These are phyloP conservation scores for Yamadazyma taylorii DNA, from an alignment of 1,139 yeast genomes.

Conservation along the genomic window DNA sequence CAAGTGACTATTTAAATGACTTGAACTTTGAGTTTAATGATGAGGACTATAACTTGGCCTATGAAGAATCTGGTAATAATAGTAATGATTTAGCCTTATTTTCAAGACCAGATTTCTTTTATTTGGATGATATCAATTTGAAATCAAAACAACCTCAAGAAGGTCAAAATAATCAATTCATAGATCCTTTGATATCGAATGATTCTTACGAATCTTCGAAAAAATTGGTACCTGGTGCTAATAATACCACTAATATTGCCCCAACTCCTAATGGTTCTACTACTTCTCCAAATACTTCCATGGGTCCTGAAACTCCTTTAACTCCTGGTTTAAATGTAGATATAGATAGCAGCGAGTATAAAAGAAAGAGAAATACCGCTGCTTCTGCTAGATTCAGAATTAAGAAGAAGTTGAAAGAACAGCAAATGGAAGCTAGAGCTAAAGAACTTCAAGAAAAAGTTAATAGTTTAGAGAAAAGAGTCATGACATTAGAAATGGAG, in stretches of 20 bases:
- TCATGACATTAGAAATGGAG: slow-evolving; percentile 59
- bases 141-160: too few relatives aligned
- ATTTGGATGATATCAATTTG: slow-evolving; percentile 32
- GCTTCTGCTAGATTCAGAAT: slow-evolving; percentile 80
- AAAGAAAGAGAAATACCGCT: slow-evolving; percentile 74
- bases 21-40: slow-evolving; percentile 37
- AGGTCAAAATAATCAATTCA: neutral
- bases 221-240: neutral
- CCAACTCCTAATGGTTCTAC: neutral
- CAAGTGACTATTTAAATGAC: slow-evolving; percentile 44
- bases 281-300: too few relatives aligned
- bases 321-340: neutral
- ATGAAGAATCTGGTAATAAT: slow-evolving; percentile 14
- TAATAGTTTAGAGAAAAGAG: slow-evolving; percentile 57
- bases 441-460: slow-evolving; percentile 63
- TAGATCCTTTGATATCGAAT: neutral
- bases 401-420: slow-evolving; percentile 80
- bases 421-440: slow-evolving; percentile 73
- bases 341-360: slow-evolving; percentile 35
- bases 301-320: too few relatives aligned
- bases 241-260: neutral
- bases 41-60: slow-evolving; percentile 6
- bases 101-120: slow-evolving; percentile 47
- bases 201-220: neutral
- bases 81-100: slow-evolving; percentile 44